Base-by-base conservation (phyloP, 2,329 filamentous ascomycete genomes). In the Stemphylium lycopersici region DNA sequence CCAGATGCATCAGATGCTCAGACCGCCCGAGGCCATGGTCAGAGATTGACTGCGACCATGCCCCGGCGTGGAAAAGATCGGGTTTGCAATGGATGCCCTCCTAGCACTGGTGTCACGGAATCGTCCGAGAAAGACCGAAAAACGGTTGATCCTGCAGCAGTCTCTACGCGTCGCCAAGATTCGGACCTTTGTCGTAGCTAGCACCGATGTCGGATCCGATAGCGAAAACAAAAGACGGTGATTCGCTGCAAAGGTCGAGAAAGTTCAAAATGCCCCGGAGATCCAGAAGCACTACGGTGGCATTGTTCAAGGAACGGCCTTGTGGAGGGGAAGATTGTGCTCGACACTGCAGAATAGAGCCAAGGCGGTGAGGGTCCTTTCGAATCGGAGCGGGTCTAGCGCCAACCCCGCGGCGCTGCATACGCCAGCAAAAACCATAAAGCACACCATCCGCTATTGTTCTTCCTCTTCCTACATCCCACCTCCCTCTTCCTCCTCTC, bases 391-490 rank as follows among this genome's bases (percentile, higher is more conserved):
- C 41, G 7, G 7, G 34, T 18, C 24, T 34, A 48, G 33, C 39
- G 39, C 18, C 34, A 51, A 55, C 52, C 52, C 52, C 52, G 52
- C 52, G 52, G 38, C 37, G 46, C 29, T 54, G 47, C 52, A 46
- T 51, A 45, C 41, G 52, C 52, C 52, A 55, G 52, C 64, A 61
- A 69, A 70, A 71, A 67, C 56, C 59, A 59, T 69, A 67, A 72
- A 74, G 71, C 72, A 73, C 72, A 72, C 66, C 71, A 73, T 67
- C 65, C 55, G 64, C 55, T 58, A 61, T 37, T 49, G 29, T 52
- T 29, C 26, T 34, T 44, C 47, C 43, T 36, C 29, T 15, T 49
- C 34, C n/a, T 31, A 22, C 51, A 43, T 33, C 44, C n/a, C 44
- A 32, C 36, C 18, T 34, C 33, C 31, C 20, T 18, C 31, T 20